Conservation (phyloP, 2,329 filamentous ascomycete genomes). For the Pseudonectria foliicola region DNA sequence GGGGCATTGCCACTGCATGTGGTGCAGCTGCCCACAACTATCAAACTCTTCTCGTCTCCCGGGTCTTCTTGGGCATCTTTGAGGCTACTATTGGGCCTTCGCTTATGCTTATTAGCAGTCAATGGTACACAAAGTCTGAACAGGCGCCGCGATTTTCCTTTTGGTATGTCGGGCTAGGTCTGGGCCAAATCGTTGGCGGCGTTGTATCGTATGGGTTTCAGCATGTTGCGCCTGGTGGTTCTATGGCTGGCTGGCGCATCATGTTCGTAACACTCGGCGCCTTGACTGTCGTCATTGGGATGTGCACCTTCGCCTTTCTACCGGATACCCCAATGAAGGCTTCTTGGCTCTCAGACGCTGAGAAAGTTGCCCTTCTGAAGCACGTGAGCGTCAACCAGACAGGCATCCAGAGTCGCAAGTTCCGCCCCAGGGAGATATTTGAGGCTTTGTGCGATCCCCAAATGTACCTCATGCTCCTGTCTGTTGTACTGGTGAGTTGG, state of each 20-base stretch:
- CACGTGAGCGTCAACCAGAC: conserved; percentile 52
- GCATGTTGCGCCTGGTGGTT: conserved; percentile 43
- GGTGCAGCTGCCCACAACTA: conserved; percentile 49
- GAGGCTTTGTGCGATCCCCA: conserved; percentile 47
- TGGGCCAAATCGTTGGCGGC: conserved; percentile 56
- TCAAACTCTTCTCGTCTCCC: conserved; percentile 43
- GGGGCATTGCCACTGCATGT: conserved; percentile 50
- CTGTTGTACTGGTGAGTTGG: conserved; percentile 38
- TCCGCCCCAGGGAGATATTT: conserved; percentile 43
- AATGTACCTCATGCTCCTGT: conserved; percentile 41
- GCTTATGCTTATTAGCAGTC: conserved; percentile 52
- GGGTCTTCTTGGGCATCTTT: conserved; percentile 54
- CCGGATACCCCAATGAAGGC: conserved; percentile 42
- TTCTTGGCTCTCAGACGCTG: conserved; percentile 37
- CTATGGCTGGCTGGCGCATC: conserved; percentile 59
- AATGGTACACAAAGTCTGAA: conserved; percentile 57
- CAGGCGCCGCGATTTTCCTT: conserved; percentile 52
- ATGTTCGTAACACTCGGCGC: conserved; percentile 63
- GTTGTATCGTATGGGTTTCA: conserved; percentile 58
- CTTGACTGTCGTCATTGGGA: conserved; percentile 28
- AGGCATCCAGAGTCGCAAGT: conserved; percentile 47
- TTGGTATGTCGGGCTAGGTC: conserved; percentile 54
- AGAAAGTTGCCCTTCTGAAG: conserved; percentile 43
- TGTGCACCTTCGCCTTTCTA: conserved; percentile 26
- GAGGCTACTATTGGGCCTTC: conserved; percentile 54